phyloP scores from a whole-genome alignment of 2,329 filamentous ascomycete genomes.

The Acrocalymma vagum region DNA sequence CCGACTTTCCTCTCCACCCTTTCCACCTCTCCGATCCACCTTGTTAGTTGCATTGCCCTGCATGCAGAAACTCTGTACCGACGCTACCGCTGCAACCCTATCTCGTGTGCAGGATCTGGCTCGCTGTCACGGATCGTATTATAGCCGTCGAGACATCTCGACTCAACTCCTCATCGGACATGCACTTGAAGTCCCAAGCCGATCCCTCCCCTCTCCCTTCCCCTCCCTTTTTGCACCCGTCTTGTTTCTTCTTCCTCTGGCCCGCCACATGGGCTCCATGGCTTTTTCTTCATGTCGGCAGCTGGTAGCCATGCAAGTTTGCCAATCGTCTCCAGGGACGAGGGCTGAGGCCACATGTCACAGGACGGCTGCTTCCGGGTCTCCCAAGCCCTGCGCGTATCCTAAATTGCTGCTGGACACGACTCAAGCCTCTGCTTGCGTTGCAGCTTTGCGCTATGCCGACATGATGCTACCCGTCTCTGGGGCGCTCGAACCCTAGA shows the following conservation, averaged over 20 bases:
- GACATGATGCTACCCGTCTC: constrained; percentile 29
- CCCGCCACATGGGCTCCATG: constrained; percentile 25
- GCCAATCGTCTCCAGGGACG: constrained; percentile 29
- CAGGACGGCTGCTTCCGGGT: constrained; percentile 33
- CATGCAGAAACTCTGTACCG: constrained; percentile 35
- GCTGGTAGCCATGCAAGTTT: constrained; percentile 18
- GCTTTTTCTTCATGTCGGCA: constrained; percentile 33
- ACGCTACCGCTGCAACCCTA: constrained; percentile 34
- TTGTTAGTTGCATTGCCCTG: constrained; percentile 31
- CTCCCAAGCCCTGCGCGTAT: constrained; percentile 30
- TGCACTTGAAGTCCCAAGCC: neutral
- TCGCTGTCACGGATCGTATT: constrained; percentile 36
- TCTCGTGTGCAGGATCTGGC: constrained; percentile 41
- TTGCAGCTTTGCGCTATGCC: constrained; percentile 20
- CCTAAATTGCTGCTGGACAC: constrained; percentile 34
- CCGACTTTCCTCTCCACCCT: no score
- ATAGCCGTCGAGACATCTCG: constrained; percentile 38
- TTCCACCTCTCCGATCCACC: constrained; percentile 16
- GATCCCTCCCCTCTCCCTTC: neutral
- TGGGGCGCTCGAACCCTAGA: constrained; percentile 28
- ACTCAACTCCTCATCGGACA: constrained; percentile 30
- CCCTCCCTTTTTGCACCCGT: no score
- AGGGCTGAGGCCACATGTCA: constrained; percentile 29
- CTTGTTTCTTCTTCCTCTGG: no score
- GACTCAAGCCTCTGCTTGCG: constrained; percentile 31